Evolutionary conservation across 1,284 basidiomycete species (phyloP).

Genomic region (Amylostereum chailletii): DNA sequence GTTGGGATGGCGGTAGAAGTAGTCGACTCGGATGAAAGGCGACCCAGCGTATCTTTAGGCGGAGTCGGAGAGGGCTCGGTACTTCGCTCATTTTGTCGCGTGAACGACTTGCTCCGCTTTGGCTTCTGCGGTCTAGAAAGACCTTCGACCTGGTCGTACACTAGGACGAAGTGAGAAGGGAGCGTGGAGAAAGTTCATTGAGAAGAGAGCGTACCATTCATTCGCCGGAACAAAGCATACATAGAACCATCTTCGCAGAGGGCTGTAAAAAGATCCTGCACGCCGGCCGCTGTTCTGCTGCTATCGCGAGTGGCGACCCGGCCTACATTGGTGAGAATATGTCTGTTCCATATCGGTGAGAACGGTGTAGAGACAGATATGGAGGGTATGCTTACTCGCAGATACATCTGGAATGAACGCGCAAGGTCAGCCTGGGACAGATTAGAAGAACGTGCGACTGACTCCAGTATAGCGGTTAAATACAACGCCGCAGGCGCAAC

Average conservation of each 20-base stretch:
- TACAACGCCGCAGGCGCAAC: slow-evolving; percentile 82
- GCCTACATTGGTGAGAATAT: slow-evolving; percentile 75
- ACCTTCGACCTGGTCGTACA: slow-evolving; percentile 71
- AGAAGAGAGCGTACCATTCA: slow-evolving; percentile 52
- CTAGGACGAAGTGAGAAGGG: slow-evolving; percentile 26
- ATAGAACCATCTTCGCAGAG: slow-evolving; percentile 83
- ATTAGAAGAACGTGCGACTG: slow-evolving; percentile 10
- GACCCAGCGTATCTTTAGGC: slow-evolving; percentile 7
- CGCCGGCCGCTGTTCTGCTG: slow-evolving; percentile 64
- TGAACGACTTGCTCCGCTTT: slow-evolving; percentile 62
- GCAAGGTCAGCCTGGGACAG: slow-evolving; percentile 6
- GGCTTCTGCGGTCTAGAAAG: slow-evolving; percentile 48
- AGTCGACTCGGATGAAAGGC: background rate
- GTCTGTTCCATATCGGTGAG: slow-evolving; percentile 36
- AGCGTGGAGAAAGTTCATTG: slow-evolving; percentile 11
- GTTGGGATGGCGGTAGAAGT: background rate
- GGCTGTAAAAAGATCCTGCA: slow-evolving; percentile 77
- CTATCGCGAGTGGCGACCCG: slow-evolving; percentile 80
- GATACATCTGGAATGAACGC: slow-evolving; percentile 43
- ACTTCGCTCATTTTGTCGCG: slow-evolving; percentile 30
- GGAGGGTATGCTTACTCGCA: slow-evolving; percentile 61
- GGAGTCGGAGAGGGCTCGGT: slow-evolving; percentile 12
- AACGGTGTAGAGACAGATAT: slow-evolving; percentile 1
- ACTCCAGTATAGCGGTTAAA: slow-evolving; percentile 89
- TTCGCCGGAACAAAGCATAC: slow-evolving; percentile 77